Base-by-base conservation (phyloP, 2,329 filamentous ascomycete genomes). In the Fusarium sororula region DNA sequence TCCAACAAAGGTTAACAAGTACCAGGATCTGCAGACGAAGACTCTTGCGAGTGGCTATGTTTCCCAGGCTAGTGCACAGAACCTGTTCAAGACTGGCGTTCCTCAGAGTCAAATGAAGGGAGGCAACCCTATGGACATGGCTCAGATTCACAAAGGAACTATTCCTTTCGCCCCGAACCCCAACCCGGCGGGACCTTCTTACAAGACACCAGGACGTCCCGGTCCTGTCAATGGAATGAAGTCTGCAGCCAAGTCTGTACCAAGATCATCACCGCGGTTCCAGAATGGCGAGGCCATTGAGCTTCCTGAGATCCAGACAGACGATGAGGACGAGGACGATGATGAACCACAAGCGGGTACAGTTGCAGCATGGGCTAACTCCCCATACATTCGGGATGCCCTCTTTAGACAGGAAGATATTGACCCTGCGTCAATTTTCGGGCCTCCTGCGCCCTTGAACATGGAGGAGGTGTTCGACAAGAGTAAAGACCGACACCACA, bases 391-490 rank as follows among this genome's bases (percentile, higher is more conserved):
- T 51, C 90, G 92, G 24, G 87, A 90, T 60, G 89, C 94, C 63
- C 89, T 99, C 32, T 89, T 92, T 66, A 87, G 90, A 56, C 97
- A 99, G 81, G 95, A 99, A 82, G 90, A 91, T 15, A 88, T 96
- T 75, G 95, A 99, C 78, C 94, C 95, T 1, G 90, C 94, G 78
- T 86, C 89, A 42, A 93, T 99, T 60, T 99, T 99, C 79, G 96
- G 96, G 0, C 93, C 94, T 1, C 94, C 97, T 30, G 92, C 90
- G 17, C 94, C 95, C 18, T 87, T 99, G 74, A 94, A 94, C 79
- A 96, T 99, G 92, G 97, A 99, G 79, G 95, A 98, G 80, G 95
- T 98, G 38, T 99, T 99, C 84, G 93, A 89, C 83, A 94, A 95
- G 82, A 95, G 93, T 82, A 95, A 95, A 82, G 94, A 96, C 63